phyloP scores from a whole-genome alignment of 345 rosid species.

The Citrus cavaleriei region DNA sequence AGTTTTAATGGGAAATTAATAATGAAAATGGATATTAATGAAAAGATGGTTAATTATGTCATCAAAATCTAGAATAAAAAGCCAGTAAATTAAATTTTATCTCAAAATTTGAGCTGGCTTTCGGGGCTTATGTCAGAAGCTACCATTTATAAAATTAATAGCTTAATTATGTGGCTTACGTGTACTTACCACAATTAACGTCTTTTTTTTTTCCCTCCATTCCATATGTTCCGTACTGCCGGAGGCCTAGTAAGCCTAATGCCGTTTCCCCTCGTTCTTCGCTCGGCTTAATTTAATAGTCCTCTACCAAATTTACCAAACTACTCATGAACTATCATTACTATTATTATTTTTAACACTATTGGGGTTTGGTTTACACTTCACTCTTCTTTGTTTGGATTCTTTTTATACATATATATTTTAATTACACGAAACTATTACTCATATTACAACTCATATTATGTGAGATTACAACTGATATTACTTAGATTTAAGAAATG shows the following conservation, averaged over 20 bases:
- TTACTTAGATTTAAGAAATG: no score
- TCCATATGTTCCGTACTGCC: neutral
- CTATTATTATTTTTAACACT: no score
- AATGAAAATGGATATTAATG: no score
- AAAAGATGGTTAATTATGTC: neutral
- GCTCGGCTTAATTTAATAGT: no score
- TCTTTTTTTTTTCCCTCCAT: neutral
- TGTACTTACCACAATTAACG: neutral
- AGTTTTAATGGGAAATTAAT: neutral
- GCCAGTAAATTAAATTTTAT: neutral
- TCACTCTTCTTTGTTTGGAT: neutral
- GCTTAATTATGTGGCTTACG: neutral
- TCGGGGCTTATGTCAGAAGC: neutral
- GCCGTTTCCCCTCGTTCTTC: no score
- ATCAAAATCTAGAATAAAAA: neutral
- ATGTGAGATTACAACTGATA: no score
- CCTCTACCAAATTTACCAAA: neutral
- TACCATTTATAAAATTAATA: neutral
- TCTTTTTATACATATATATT: no score
- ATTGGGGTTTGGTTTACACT: no score
- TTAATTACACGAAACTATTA: no score
- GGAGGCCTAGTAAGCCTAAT: no score
- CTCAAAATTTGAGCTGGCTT: neutral
- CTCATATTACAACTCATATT: accelerated
- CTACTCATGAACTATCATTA: neutral